Base-by-base conservation (phyloP, 2,329 filamentous ascomycete genomes). In the Zalaria obscura region DNA sequence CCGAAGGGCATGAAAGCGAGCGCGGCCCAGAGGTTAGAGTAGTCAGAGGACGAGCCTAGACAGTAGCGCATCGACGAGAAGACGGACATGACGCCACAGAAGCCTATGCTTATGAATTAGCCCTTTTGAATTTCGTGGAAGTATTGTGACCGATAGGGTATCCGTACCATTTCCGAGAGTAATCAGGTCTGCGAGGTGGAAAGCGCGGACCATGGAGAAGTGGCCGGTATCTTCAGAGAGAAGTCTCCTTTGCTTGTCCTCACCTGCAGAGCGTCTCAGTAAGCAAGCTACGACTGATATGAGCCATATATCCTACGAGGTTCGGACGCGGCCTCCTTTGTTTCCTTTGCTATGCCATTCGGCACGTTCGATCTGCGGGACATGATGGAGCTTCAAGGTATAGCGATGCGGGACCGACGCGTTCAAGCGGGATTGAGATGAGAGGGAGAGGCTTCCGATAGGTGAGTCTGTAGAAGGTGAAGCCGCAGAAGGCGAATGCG, bases 21-120 rank as follows among this genome's bases (percentile, higher is more conserved):
- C 2, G 91, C 88, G 29, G 80, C 66, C 75, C 84, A 96, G 41
- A 95, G 67, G 52, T 86, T 81, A 40, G 68, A 69, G 52, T 76
- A 69, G 41, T 81, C 67, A 45, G 70, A 58, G 5, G 81, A 72
- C 7, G 46, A 41, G 47, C 79, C 80, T 47, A 93, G 74, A 62
- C 83, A 91, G 72, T 96, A 96, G 51, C 87, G 84, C 66, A 98
- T 76, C 25, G 87, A 94, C 36, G 87, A 88, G 66, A 96, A 88
- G 57, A 98, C 76, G 58, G 89, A 95, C 81, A 95, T 89, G 61
- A 94, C 78, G 49, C 85, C 85, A 64, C 85, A 91, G 62, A 87
- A 83, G 49, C 84, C 83, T 79, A 45, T 36, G 28, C 6, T 4
- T 8, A 5, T n/a, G 2, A 2, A 7, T 32, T n/a, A 32, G 29